Percentiles rank a stretch among this genome's conserved stretches.
phyloP scores from a whole-genome alignment of 805 yeast genomes.

The Priceomyces carsonii region DNA sequence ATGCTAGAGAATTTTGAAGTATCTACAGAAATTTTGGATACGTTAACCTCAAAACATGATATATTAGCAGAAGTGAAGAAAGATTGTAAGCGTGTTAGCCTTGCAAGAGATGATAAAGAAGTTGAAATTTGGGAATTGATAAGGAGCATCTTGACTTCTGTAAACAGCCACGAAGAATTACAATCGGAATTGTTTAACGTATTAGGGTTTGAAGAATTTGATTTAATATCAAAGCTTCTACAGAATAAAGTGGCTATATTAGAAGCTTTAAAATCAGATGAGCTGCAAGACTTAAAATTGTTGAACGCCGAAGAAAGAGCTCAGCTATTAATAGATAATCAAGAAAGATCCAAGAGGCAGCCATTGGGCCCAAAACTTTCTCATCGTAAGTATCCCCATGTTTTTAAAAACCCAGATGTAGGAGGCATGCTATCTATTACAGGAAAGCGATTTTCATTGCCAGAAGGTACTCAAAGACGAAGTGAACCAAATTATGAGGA shows the following conservation, averaged over 20 bases:
- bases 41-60: slow-evolving; percentile 20
- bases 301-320: slow-evolving; percentile 58
- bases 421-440: slow-evolving; percentile 68
- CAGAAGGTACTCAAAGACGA: slow-evolving; percentile 74
- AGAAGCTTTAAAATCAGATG: background rate
- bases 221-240: slow-evolving; percentile 65
- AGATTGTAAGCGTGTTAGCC: slow-evolving; percentile 35
- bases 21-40: slow-evolving; percentile 26
- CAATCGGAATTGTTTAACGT: slow-evolving; percentile 78
- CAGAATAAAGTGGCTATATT: slow-evolving; percentile 37
- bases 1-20: slow-evolving; percentile 42
- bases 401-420: slow-evolving; percentile 68
- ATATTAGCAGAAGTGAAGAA: slow-evolving; percentile 22
- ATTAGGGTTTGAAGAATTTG: slow-evolving; percentile 84
- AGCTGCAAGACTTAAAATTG: slow-evolving; percentile 19
- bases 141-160: slow-evolving; percentile 34
- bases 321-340: slow-evolving; percentile 52
- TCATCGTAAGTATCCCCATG: slow-evolving; percentile 77
- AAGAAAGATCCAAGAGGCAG: slow-evolving; percentile 48
- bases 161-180: slow-evolving; percentile 53
- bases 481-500: slow-evolving; percentile 72
- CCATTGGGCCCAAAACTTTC: slow-evolving; percentile 47
- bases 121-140: slow-evolving; percentile 22
- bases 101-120: slow-evolving; percentile 31
- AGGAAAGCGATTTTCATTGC: slow-evolving; percentile 79